phyloP scores from a whole-genome alignment of 1,284 basidiomycete genomes.

The Pseudozyma thailandica region DNA sequence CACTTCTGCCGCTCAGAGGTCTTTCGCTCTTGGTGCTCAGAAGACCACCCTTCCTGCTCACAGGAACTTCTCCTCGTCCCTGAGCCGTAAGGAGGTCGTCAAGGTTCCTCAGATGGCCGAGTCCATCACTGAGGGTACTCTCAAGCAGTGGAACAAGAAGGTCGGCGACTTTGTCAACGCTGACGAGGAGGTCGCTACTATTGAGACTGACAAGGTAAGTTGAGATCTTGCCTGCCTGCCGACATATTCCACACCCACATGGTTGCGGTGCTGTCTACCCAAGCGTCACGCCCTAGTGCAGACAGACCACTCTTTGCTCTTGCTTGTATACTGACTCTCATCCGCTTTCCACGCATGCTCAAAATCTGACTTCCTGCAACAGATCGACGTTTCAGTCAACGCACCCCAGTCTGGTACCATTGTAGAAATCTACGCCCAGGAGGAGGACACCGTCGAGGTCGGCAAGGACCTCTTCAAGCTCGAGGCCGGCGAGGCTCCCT shows the following conservation, averaged over 20 bases:
- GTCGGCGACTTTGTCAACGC: constrained; percentile 88
- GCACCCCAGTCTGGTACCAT: constrained; percentile 90
- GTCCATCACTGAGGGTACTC: constrained; percentile 96
- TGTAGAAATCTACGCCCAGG: constrained; percentile 83
- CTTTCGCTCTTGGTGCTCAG: constrained; percentile 28
- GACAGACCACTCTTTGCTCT: too few relatives aligned
- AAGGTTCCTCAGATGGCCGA: constrained; percentile 99
- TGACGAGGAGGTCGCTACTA: constrained; percentile 96
- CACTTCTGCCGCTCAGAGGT: constrained; percentile 32
- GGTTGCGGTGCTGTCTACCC: too few relatives aligned
- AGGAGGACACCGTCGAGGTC: constrained; percentile 93
- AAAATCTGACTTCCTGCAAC: too few relatives aligned
- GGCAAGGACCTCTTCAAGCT: constrained; percentile 94
- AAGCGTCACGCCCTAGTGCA: too few relatives aligned
- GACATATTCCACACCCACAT: too few relatives aligned
- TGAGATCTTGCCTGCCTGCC: too few relatives aligned
- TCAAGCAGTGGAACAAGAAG: constrained; percentile 95
- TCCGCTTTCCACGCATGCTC: too few relatives aligned
- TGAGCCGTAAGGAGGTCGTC: constrained; percentile 74
- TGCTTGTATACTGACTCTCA: too few relatives aligned
- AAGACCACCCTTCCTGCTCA: constrained; percentile 28
- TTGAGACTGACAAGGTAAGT: constrained; percentile 99
- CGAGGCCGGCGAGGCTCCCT: constrained; percentile 77
- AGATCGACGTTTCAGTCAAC: constrained; percentile 98
- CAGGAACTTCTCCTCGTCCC: constrained; percentile 48